Conservation (phyloP, 2,329 filamentous ascomycete species). For the Nigrograna mackinnonii region DNA sequence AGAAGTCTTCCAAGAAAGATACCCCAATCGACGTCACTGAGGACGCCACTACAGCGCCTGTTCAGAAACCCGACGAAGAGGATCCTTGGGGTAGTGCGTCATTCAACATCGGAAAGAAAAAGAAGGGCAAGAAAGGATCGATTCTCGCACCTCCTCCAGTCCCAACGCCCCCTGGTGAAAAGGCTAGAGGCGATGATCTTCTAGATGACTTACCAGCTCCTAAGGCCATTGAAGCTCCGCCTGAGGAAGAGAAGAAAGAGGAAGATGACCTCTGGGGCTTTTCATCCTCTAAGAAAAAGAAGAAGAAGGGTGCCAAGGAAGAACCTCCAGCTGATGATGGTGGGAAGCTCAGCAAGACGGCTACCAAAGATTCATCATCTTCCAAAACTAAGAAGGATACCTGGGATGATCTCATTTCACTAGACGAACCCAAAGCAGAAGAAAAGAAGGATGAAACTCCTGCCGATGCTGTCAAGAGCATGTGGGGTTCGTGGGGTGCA, state of each 20-base stretch:
- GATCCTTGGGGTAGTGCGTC: conserved; percentile 40
- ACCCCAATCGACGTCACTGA: conserved; percentile 43
- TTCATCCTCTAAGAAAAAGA: conserved; percentile 28
- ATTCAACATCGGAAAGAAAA: conserved; percentile 55
- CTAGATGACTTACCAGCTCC: conserved; percentile 48
- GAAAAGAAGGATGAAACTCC: conserved; percentile 26
- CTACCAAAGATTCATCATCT: conserved; percentile 26
- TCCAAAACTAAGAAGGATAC: conserved; percentile 36
- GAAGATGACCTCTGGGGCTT: conserved; percentile 38
- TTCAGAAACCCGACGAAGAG: conserved; percentile 49
- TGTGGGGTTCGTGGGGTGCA: conserved; percentile 22
- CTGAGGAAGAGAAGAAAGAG: conserved; percentile 49
- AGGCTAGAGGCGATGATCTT: conserved; percentile 45
- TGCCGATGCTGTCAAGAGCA: conserved; percentile 29
- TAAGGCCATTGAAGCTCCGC: conserved; percentile 54
- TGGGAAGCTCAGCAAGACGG: conserved; percentile 30
- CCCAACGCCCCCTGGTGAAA: conserved; percentile 51
- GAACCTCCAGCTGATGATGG: conserved; percentile 20
- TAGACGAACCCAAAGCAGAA: conserved; percentile 33
- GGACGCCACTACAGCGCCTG: conserved; percentile 34
- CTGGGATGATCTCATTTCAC: conserved; percentile 35
- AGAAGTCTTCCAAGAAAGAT: conserved; percentile 43
- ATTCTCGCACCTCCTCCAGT: conserved; percentile 54
- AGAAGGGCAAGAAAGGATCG: conserved; percentile 58
- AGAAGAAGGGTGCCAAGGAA: conserved; percentile 17